Evolutionary conservation across 2,329 filamentous ascomycete genomes (phyloP).

Genomic region (Bimuria novae-zelandiae): DNA sequence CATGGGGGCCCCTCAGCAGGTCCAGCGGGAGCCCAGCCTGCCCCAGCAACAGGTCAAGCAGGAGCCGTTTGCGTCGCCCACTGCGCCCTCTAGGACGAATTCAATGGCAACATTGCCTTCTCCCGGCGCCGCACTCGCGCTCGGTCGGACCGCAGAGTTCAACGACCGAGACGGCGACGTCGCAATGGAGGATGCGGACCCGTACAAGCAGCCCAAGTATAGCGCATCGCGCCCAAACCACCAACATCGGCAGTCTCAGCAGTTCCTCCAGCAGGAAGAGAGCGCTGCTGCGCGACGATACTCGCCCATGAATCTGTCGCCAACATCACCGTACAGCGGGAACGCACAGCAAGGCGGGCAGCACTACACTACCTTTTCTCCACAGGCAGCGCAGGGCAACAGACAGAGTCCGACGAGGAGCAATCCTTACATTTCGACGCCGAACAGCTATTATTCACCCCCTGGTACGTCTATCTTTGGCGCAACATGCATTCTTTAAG

Average conservation of each 20-base stretch:
- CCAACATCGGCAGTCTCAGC: slow-evolving; percentile 75
- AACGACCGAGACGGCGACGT: slow-evolving; percentile 53
- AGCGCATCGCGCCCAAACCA: slow-evolving; percentile 74
- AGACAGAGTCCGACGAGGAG: slow-evolving; percentile 81
- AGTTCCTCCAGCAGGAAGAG: slow-evolving; percentile 72
- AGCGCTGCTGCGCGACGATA: slow-evolving; percentile 88
- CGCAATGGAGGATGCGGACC: slow-evolving; percentile 84
- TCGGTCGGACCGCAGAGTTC: slow-evolving; percentile 41
- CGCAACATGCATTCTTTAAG: background rate
- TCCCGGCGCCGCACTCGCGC: slow-evolving; percentile 34
- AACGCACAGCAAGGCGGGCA: slow-evolving; percentile 59
- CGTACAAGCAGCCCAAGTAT: slow-evolving; percentile 87
- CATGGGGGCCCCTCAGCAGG: slow-evolving; percentile 41
- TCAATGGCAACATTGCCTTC: slow-evolving; percentile 44
- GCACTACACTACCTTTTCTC: slow-evolving; percentile 51
- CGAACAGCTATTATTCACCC: slow-evolving; percentile 63
- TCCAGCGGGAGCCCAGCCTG: slow-evolving; percentile 36
- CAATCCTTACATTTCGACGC: slow-evolving; percentile 61
- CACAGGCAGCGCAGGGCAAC: slow-evolving; percentile 51
- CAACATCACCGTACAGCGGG: slow-evolving; percentile 75
- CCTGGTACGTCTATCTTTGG: slow-evolving; percentile 52
- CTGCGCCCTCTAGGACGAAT: slow-evolving; percentile 42
- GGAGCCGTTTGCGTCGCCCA: slow-evolving; percentile 42
- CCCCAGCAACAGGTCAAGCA: slow-evolving; percentile 41
- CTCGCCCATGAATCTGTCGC: slow-evolving; percentile 93